A percentile compares a stretch with the other conserved stretches of the same genome.
Conservation (phyloP, 2,329 filamentous ascomycete genomes). For the Emergomyces africanus region DNA sequence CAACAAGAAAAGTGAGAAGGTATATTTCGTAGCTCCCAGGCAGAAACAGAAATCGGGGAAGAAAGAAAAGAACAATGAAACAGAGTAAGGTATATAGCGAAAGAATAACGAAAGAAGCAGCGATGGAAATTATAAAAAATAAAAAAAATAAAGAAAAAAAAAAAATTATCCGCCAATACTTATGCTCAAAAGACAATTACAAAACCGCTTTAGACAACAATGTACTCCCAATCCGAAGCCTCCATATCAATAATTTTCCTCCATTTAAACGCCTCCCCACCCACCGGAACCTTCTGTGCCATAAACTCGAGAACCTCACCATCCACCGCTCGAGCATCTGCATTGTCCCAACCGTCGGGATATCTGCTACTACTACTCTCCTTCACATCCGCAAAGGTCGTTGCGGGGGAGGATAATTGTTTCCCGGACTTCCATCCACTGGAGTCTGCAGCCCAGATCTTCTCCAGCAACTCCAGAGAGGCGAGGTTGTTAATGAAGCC, state of each 20-base stretch:
- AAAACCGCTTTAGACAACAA: slow-evolving; percentile 22
- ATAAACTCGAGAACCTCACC: background rate
- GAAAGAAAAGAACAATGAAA: background rate
- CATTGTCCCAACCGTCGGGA: background rate
- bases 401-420: background rate
- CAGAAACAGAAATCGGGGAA: background rate
- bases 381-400: background rate
- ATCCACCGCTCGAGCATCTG: too few relatives aligned
- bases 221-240: slow-evolving; percentile 20
- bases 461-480: slow-evolving; percentile 72
- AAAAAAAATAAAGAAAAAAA: background rate
- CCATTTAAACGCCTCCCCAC: slow-evolving; percentile 17
- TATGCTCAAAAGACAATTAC: too few relatives aligned
- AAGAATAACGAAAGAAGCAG: background rate
- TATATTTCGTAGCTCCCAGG: too few relatives aligned
- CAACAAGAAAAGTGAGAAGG: too few relatives aligned
- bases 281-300: background rate
- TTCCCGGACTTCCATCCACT: background rate
- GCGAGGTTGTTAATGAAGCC: slow-evolving; percentile 91
- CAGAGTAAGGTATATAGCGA: background rate
- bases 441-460: slow-evolving; percentile 52
- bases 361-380: background rate
- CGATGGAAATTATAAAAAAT: background rate
- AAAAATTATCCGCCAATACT: too few relatives aligned
- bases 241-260: slow-evolving; percentile 19